Evolutionary conservation across 192 early-diverging fungal species (phyloP), one percentile per base, ranked within the genome.

Genomic region (Hyaloraphidium curvatum): DNA sequence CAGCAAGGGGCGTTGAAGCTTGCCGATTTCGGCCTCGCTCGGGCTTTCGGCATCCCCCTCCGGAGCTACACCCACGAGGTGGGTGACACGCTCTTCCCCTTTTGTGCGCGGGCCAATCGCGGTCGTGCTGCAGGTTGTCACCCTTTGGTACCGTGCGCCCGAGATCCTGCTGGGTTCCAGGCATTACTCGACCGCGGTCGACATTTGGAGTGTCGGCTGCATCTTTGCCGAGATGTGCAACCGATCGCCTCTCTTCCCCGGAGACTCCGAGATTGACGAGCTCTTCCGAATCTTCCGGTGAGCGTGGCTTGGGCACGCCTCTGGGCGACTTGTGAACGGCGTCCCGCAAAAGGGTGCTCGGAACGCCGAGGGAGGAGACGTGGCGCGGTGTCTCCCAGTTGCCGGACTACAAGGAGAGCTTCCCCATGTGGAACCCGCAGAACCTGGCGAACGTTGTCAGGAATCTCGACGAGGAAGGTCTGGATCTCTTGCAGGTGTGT

Each of bases 181-280:
- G 31, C 78, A 83, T 55, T 98, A 98, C 67, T 86, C 86, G 11
- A 88, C 84, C 7, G 83, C 79, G 5, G 82, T 98, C 28, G 95
- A 98, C 65, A 93, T 98, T 73, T 98, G 95, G 95, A 83, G 81
- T 50, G 79, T 92, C 39, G 95, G 89, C 0, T 96, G 92, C 62
- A 93, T 98, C 56, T 85, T 98, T 75, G 89, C 89, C 28, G 95
- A 98, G 68, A 86, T 98, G 87, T 69, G 75, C 28, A 62, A 67
- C 30, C 69, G 81, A 31, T 63, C 63, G 16, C 85, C 95, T 1
- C 62, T 96, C 33, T 96, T 97, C 53, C 86, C 91, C 28, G 89
- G 87, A 22, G 80, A 84, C 57, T 89, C 86, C 30, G 88, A 93
- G 54, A 89, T 91, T 56, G 88, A 90, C 68, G 79, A 93, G 60